Conservation (phyloP, 2,329 filamentous ascomycete genomes). For the Venturia oleaginea region DNA sequence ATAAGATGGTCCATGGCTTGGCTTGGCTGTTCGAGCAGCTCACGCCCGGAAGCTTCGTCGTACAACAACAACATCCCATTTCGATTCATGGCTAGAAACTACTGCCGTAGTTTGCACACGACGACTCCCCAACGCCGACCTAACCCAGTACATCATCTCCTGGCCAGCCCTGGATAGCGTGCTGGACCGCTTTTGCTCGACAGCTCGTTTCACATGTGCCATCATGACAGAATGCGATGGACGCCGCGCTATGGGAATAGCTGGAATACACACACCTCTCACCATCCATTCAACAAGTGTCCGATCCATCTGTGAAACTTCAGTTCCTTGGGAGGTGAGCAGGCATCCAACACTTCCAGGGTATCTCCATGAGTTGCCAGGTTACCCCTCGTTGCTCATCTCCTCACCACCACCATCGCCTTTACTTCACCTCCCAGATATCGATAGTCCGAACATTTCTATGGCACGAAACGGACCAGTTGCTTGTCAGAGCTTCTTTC, state of each 20-base stretch:
- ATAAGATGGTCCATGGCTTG: not conserved
- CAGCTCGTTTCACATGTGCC: not conserved
- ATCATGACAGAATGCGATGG: not conserved
- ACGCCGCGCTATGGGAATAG: not conserved
- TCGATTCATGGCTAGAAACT: not conserved
- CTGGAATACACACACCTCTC: not conserved
- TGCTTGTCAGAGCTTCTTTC: not conserved
- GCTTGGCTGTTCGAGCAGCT: not conserved
- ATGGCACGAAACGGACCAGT: not conserved
- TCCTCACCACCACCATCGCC: not conserved
- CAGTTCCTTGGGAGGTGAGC: not conserved
- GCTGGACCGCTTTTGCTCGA: not conserved
- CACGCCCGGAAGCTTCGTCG: too few relatives aligned
- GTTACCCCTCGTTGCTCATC: not conserved
- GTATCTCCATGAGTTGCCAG: not conserved
- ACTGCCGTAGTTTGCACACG: not conserved
- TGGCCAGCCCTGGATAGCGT: not conserved
- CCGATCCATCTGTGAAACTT: not conserved
- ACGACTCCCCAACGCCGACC: not conserved
- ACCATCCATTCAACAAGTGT: not conserved
- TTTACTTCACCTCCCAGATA: not conserved
- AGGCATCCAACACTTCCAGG: not conserved
- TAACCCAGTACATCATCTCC: not conserved
- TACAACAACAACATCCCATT: not conserved
- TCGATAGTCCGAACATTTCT: not conserved